Percentiles rank a stretch among this genome's conserved stretches.
Conservation (phyloP, 495 filamentous ascomycete species). For the Penicillium pulvis region DNA sequence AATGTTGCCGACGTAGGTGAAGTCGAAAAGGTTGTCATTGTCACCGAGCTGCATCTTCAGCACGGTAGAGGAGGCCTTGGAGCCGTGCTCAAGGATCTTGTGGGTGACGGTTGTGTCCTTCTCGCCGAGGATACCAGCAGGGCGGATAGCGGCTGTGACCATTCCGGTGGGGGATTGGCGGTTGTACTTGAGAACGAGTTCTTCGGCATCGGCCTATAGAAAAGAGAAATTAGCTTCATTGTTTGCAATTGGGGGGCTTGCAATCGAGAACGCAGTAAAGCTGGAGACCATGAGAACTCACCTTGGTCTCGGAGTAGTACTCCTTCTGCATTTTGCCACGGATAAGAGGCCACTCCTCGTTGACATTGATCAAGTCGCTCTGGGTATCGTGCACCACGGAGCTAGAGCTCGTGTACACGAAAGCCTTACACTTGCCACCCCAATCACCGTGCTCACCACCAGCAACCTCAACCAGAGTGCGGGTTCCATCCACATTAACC, state of each 20-base stretch:
- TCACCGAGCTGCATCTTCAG: constrained; percentile 82
- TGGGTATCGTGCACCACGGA: constrained; percentile 82
- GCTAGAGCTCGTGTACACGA: constrained; percentile 93
- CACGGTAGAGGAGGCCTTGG: constrained; percentile 54
- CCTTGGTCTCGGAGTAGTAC: constrained; percentile 91
- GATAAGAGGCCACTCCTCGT: constrained; percentile 84
- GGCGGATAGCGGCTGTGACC: constrained; percentile 78
- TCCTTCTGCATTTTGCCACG: constrained; percentile 71
- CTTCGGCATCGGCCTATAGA: constrained; percentile 78
- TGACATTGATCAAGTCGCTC: constrained; percentile 82
- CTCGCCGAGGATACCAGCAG: constrained; percentile 89
- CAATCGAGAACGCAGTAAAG: background rate
- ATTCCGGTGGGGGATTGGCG: constrained; percentile 63
- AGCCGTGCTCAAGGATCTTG: constrained; percentile 49
- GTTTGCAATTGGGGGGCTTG: background rate
- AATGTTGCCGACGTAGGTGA: constrained; percentile 58
- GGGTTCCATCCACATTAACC: constrained; percentile 93
- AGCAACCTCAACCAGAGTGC: constrained; percentile 73
- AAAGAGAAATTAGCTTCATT: background rate
- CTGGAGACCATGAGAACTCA: constrained; percentile 26
- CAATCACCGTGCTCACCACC: constrained; percentile 58
- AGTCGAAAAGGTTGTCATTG: constrained; percentile 76
- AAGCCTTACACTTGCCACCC: constrained; percentile 75
- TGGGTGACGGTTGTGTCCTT: constrained; percentile 77
- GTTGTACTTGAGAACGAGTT: constrained; percentile 82